Percentiles rank a stretch among this genome's conserved stretches.
phyloP scores from a whole-genome alignment of 148 eudicot species.

The Drosera capensis region DNA sequence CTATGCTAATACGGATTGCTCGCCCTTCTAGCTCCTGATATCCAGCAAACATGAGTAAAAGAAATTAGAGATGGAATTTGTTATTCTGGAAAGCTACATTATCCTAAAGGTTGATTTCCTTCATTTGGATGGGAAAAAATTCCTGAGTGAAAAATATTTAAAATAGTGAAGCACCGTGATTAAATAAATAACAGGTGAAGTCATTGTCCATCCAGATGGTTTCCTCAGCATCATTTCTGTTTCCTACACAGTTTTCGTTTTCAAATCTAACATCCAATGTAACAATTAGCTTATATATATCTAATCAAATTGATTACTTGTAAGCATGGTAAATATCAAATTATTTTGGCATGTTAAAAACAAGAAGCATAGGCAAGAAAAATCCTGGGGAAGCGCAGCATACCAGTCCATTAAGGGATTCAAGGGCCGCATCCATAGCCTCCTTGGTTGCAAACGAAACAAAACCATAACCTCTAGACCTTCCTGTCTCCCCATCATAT shows the following conservation, averaged over 20 bases:
- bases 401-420: slow-evolving; percentile 85
- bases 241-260: too few species aligned
- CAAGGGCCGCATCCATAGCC: slow-evolving; percentile 76
- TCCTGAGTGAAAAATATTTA: too few species aligned
- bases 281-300: too few species aligned
- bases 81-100: neutral
- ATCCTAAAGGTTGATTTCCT: neutral
- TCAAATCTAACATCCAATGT: too few species aligned
- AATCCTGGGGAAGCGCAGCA: neutral
- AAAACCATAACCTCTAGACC: slow-evolving; percentile 87
- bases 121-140: too few species aligned
- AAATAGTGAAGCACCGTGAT: too few species aligned
- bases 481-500: slow-evolving; percentile 84
- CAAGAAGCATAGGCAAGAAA: neutral
- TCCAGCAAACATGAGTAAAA: neutral
- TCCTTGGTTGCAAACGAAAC: slow-evolving; percentile 40
- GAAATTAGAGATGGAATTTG: neutral
- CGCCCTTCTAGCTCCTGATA: slow-evolving; percentile 83
- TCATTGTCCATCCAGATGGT: too few species aligned
- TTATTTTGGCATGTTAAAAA: neutral
- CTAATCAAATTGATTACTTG: too few species aligned
- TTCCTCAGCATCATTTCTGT: too few species aligned
- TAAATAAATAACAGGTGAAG: too few species aligned
- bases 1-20: slow-evolving; percentile 55
- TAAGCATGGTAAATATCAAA: neutral